A percentile compares a stretch with the other conserved stretches of the same genome.
Conservation (phyloP, 2,329 filamentous ascomycete species). For the Cercospora sojina region DNA sequence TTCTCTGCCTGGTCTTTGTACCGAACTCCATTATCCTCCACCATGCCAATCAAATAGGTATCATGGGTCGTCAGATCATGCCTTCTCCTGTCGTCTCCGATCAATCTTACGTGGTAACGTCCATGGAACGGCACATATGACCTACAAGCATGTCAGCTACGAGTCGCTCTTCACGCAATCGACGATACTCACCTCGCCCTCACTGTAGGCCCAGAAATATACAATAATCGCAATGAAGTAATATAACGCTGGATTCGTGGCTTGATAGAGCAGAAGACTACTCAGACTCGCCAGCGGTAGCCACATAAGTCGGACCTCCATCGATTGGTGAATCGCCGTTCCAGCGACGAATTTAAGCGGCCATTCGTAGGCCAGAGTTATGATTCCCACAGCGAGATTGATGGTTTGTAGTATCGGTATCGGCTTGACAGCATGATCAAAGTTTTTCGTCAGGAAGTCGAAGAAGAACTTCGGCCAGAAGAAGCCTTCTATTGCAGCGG, state of each 20-base stretch:
- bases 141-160: slow-evolving; percentile 32
- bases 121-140: slow-evolving; percentile 53
- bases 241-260: slow-evolving; percentile 87
- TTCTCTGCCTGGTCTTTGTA: neutral
- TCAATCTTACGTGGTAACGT: slow-evolving; percentile 48
- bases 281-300: slow-evolving; percentile 76
- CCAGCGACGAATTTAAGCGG: slow-evolving; percentile 77
- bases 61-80: slow-evolving; percentile 23
- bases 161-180: neutral
- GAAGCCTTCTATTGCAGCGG: slow-evolving; percentile 78
- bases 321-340: slow-evolving; percentile 75
- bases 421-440: slow-evolving; percentile 82
- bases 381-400: slow-evolving; percentile 78
- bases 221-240: slow-evolving; percentile 81
- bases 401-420: slow-evolving; percentile 85
- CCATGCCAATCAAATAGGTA: slow-evolving; percentile 29
- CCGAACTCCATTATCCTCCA: slow-evolving; percentile 7
- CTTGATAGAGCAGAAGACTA: slow-evolving; percentile 81
- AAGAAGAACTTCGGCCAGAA: slow-evolving; percentile 99
- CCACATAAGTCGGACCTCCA: slow-evolving; percentile 79
- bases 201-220: slow-evolving; percentile 96
- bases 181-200: slow-evolving; percentile 75
- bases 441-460: slow-evolving; percentile 90
- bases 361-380: slow-evolving; percentile 87
- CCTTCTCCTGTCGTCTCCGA: slow-evolving; percentile 29